A percentile compares a stretch with the other conserved stretches of the same genome.
Evolutionary conservation across 495 filamentous ascomycete genomes (phyloP).

Genomic region (Bacidia gigantensis): DNA sequence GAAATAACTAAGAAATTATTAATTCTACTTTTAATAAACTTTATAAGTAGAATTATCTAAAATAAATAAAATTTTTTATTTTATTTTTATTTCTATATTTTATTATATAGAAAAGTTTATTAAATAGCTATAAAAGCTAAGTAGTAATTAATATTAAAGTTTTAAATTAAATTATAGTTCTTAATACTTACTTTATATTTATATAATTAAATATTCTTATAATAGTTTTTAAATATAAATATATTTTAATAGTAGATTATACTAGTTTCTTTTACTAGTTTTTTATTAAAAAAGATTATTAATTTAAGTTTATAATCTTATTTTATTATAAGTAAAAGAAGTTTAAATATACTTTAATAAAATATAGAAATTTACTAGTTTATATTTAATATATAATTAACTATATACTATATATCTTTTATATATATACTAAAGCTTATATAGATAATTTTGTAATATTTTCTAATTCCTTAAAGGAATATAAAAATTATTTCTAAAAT

Average conservation of each 20-base stretch:
- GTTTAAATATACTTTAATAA: not conserved
- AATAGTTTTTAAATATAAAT: slow-evolving; percentile 4
- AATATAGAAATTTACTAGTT: not conserved
- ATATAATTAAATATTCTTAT: not conserved
- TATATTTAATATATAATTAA: not conserved
- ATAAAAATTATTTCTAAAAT: too few relatives aligned
- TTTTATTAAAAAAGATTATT: not conserved
- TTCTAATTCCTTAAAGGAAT: too few relatives aligned
- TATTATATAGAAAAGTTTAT: not conserved
- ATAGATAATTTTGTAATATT: too few relatives aligned
- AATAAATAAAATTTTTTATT: not conserved
- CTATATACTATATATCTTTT: not conserved
- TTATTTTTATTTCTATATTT: too few relatives aligned
- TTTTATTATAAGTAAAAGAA: not conserved
- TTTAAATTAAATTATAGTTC: not conserved
- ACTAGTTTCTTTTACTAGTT: not conserved
- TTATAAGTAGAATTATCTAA: not conserved
- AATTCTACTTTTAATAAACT: too few relatives aligned
- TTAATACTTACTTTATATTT: not conserved
- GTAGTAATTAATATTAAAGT: not conserved
- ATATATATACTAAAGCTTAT: too few relatives aligned
- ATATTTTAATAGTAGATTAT: not conserved
- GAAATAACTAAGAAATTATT: too few relatives aligned
- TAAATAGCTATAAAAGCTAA: not conserved
- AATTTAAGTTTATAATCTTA: not conserved